Evolutionary conservation across 1,284 basidiomycete genomes (phyloP).

Genomic region (Ustanciosporium gigantosporum): DNA sequence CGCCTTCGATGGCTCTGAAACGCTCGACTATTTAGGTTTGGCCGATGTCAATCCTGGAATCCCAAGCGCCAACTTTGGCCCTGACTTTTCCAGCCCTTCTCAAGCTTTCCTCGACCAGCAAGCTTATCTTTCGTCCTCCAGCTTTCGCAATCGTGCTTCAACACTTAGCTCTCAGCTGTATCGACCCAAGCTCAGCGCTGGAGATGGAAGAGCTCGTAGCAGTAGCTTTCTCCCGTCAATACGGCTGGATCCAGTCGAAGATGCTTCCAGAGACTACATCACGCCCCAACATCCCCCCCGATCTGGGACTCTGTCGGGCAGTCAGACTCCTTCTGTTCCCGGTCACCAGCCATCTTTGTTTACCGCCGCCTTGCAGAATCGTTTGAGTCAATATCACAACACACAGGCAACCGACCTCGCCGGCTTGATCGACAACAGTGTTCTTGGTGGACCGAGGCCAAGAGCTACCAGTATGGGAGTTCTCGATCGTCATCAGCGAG

Average conservation of each 20-base stretch:
- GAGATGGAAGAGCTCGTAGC: constrained; percentile 31
- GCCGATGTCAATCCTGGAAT: constrained; percentile 2
- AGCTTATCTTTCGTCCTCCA: not conserved
- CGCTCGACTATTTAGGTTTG: constrained; percentile 53
- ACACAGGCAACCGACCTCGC: constrained; percentile 1
- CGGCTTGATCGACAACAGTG: not conserved
- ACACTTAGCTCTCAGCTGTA: constrained; percentile 23
- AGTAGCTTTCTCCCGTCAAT: constrained; percentile 36
- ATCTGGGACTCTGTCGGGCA: constrained; percentile 12
- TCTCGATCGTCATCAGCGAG: constrained; percentile 13
- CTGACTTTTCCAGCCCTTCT: no score
- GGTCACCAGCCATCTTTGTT: constrained; percentile 25
- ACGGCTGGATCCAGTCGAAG: not conserved
- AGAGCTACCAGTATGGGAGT: constrained; percentile 41
- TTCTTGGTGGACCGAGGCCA: constrained; percentile 3
- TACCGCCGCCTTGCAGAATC: constrained; percentile 28
- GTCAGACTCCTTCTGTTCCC: constrained; percentile 16
- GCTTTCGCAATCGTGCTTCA: constrained; percentile 21
- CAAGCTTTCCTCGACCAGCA: not conserved
- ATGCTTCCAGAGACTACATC: constrained; percentile 4
- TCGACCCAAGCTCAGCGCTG: constrained; percentile 17
- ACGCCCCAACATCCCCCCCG: not conserved
- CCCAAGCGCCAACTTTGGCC: no score
- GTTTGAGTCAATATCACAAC: constrained; percentile 16
- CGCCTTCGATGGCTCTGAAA: constrained; percentile 29